These are phyloP conservation scores for Aspergillus luchuensis DNA, from an alignment of 2,329 filamentous ascomycete species.

Conservation along the genomic window DNA sequence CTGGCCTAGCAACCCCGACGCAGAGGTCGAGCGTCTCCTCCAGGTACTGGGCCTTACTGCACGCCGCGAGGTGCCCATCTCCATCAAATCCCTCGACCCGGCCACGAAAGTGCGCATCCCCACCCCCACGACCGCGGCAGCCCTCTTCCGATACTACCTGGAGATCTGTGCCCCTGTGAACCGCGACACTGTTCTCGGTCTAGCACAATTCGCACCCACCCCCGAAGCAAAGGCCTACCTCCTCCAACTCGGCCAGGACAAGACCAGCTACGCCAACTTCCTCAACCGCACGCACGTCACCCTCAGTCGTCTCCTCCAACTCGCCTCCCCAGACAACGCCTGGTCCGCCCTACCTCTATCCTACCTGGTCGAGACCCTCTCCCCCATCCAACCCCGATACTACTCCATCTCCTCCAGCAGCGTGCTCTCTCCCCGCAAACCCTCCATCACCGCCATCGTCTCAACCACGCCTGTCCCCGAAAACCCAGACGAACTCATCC, in stretches of 20 bases:
- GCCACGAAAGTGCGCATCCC: constrained; percentile 85
- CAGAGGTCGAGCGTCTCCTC: constrained; percentile 80
- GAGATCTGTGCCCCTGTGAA: constrained; percentile 92
- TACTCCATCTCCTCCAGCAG: constrained; percentile 84
- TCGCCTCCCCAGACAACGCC: constrained; percentile 66
- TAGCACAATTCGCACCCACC: constrained; percentile 80
- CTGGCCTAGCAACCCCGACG: constrained; percentile 87
- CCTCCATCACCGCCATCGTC: constrained; percentile 83
- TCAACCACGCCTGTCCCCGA: constrained; percentile 74
- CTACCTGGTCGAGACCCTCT: constrained; percentile 80
- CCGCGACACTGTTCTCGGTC: constrained; percentile 78
- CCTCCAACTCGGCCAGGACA: constrained; percentile 77
- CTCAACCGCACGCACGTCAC: constrained; percentile 76
- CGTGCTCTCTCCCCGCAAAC: constrained; percentile 49
- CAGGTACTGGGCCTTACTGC: constrained; percentile 65
- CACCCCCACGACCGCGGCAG: constrained; percentile 84
- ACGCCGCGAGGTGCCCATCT: constrained; percentile 46
- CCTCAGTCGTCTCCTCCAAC: constrained; percentile 46
- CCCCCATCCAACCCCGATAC: constrained; percentile 87
- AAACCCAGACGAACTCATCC: constrained; percentile 69
- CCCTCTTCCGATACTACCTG: constrained; percentile 84
- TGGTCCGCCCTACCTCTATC: constrained; percentile 85
- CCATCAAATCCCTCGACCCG: constrained; percentile 58
- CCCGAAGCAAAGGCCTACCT: constrained; percentile 79
- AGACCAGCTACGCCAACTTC: constrained; percentile 80